Base-by-base conservation (phyloP, 1,139 yeast genomes). In the Candida mesenterica region DNA sequence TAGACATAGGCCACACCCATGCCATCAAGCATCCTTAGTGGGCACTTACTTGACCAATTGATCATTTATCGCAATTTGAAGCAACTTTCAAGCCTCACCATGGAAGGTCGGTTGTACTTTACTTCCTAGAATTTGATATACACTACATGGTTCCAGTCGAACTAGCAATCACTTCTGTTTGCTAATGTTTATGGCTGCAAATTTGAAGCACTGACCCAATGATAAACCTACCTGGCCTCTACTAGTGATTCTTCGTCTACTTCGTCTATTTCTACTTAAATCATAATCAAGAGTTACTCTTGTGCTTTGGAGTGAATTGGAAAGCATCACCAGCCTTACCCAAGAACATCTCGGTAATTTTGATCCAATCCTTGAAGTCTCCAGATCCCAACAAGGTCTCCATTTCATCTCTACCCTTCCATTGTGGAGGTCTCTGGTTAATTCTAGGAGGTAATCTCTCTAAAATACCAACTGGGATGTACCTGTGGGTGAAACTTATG, bases 281-380 rank as follows among this genome's bases (percentile, higher is more conserved):
- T 7, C 23, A 5, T 24, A 14, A 5, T 10, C 77, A 85, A 3
- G 96, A 72, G 50, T 86, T 92, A 61, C 96, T 86, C 71, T 90
- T 92, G 60, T 92, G 99, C 62, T 92, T 92, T 34, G 99, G 98
- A 39, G 76, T 74, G 57, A 89, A 92, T 36, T 75, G 77, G 64
- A 94, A 92, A 30, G 65, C 71, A 4, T 79, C 83, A 36, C 82
- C 78, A 1, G 83, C 84, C 41, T 87, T 87, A 15, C 98, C 98
- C 48, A 92, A 73, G 55, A 90, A 90, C 95, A 89, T 79, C 59
- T 94, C 98, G n/a, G 95, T 79, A 45, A 94, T 78, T 61, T 90
- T 92, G 58, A 92, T 86, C 99, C 99, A 92, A 61, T 92, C 98
- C 52, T 71, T 75, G 63, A 83, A 88, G 60, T 90, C 94, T 4